A percentile compares a stretch with the other conserved stretches of the same genome.
These are phyloP conservation scores for Eurotiales sp. DNA, from an alignment of 2,329 filamentous ascomycete genomes.

Conservation along the genomic window DNA sequence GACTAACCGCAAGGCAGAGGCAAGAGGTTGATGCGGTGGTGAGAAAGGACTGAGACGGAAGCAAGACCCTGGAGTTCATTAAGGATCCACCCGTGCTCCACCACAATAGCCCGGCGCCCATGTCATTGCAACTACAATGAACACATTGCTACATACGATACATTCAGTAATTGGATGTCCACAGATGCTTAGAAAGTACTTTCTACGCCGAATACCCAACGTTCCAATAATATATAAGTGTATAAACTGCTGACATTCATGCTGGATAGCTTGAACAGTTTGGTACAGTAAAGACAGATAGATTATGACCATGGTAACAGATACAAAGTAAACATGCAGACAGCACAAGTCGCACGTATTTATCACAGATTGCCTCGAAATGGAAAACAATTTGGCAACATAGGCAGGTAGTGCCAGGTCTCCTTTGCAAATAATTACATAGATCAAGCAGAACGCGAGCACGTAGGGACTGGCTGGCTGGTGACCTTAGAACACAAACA, in stretches of 20 bases:
- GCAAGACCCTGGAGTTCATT: not conserved
- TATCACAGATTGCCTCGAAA: not conserved
- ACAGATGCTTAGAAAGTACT: no score
- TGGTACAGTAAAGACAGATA: constrained; percentile 17
- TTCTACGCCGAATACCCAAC: no score
- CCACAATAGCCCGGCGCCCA: no score
- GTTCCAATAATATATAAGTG: not conserved
- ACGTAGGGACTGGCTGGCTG: no score
- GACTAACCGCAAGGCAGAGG: not conserved
- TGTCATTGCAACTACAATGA: no score
- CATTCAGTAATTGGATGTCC: not conserved
- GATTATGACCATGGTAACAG: constrained; percentile 12
- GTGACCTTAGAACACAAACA: no score
- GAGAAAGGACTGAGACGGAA: not conserved
- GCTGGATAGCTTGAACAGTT: constrained; percentile 2
- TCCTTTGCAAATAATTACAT: not conserved
- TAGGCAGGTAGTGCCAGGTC: not conserved
- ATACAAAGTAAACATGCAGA: not conserved
- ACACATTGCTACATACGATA: no score
- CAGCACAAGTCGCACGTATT: not conserved
- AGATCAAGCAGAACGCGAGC: not conserved
- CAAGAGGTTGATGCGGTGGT: not conserved
- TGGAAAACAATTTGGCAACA: not conserved
- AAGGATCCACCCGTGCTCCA: constrained; percentile 3
- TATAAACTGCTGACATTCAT: not conserved